Conservation (phyloP, 768 basidiomycete genomes). For the Leccinellum rugosiceps region DNA sequence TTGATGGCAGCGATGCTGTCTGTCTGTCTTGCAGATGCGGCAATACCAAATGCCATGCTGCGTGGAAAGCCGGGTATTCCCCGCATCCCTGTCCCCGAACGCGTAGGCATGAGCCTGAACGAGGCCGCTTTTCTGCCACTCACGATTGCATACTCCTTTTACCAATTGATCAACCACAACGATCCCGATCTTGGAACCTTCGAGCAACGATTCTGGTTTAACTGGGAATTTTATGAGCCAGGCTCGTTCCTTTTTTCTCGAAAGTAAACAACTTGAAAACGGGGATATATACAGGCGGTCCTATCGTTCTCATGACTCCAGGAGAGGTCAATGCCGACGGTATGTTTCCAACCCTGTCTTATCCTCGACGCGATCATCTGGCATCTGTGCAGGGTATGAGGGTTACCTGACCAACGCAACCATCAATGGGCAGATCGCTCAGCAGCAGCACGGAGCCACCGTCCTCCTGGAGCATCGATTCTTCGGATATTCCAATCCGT, state of each 20-base stretch:
- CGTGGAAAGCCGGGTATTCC: conserved; percentile 18
- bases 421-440: conserved; percentile 62
- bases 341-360: not conserved
- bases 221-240: conserved; percentile 60
- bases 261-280: not conserved
- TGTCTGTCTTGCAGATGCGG: conserved; percentile 16
- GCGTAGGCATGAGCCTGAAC: conserved; percentile 13
- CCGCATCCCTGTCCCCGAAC: conserved; percentile 8
- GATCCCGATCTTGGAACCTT: conserved; percentile 67
- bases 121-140: conserved; percentile 26
- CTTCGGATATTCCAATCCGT: conserved; percentile 72
- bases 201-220: conserved; percentile 70
- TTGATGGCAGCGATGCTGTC: conserved; percentile 11
- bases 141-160: conserved; percentile 29
- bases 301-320: conserved; percentile 45
- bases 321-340: conserved; percentile 61
- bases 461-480: conserved; percentile 72
- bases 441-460: conserved; percentile 60
- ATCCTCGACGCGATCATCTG: not conserved
- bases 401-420: conserved; percentile 64
- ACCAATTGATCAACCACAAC: conserved; percentile 42
- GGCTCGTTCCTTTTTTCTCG: conserved; percentile 29
- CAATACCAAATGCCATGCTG: conserved; percentile 22
- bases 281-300: conserved; percentile 15
- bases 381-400: conserved; percentile 23